Evolutionary conservation across 176 grass and related monocot genomes (phyloP).

Genomic region (Pontederia crassipes): DNA sequence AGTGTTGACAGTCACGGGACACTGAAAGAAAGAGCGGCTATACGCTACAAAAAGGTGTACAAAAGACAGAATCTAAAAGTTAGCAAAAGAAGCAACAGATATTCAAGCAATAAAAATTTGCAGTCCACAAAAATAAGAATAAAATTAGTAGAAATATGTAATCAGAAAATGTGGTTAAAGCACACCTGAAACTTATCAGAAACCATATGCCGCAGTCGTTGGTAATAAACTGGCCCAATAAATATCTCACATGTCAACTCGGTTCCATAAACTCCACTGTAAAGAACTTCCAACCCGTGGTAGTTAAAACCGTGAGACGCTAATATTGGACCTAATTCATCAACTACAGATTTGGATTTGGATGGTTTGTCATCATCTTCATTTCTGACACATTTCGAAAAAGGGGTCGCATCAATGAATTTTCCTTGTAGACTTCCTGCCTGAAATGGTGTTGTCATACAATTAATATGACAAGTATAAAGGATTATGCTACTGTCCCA

Average conservation of each 20-base stretch:
- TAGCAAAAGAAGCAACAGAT: neutral
- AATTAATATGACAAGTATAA: neutral
- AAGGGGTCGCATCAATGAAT: slow-evolving; percentile 81
- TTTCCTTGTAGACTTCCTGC: slow-evolving; percentile 83
- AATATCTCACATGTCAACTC: slow-evolving; percentile 76
- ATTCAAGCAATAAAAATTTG: neutral
- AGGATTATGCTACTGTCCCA: too few relatives aligned
- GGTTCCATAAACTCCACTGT: slow-evolving; percentile 82
- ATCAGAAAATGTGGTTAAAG: neutral
- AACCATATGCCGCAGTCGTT: slow-evolving; percentile 97
- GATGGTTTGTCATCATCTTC: slow-evolving; percentile 16
- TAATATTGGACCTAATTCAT: slow-evolving; percentile 73
- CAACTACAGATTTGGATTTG: slow-evolving; percentile 38
- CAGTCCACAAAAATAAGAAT: neutral
- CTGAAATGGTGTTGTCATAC: slow-evolving; percentile 17
- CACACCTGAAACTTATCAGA: slow-evolving; percentile 96
- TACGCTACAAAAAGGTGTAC: too few relatives aligned
- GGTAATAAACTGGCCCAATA: slow-evolving; percentile 95
- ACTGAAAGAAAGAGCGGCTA: too few relatives aligned
- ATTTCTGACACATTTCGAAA: slow-evolving; percentile 49
- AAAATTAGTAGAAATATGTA: neutral
- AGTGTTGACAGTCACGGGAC: too few relatives aligned
- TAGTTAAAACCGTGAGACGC: slow-evolving; percentile 76
- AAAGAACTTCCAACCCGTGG: slow-evolving; percentile 71
- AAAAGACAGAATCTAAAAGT: too few relatives aligned